These are phyloP conservation scores for Quercus alba DNA, from an alignment of 306 rosid genomes.

Conservation along the genomic window DNA sequence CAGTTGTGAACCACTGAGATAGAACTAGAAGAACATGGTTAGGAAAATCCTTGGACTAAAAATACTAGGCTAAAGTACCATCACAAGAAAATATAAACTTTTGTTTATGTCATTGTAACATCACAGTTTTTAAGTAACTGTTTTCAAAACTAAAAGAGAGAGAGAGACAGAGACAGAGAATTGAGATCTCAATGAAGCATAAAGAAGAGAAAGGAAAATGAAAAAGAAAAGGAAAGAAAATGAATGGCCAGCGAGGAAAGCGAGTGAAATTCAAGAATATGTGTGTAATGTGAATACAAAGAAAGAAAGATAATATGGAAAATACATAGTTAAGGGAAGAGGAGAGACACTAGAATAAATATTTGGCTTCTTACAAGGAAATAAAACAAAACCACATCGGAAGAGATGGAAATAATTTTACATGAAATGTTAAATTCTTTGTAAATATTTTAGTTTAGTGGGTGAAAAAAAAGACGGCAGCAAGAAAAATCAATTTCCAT, in stretches of 20 bases:
- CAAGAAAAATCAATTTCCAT: not conserved
- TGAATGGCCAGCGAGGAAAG: slow-evolving; percentile 31
- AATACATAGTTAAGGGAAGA: slow-evolving; percentile 21
- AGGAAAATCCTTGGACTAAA: not conserved
- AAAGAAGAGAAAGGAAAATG: slow-evolving; percentile 4
- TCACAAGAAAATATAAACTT: not conserved
- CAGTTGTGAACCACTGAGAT: not conserved
- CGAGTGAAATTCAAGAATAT: slow-evolving; percentile 31
- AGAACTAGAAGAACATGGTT: not conserved
- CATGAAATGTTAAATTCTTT: not conserved
- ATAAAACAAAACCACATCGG: slow-evolving; percentile 5
- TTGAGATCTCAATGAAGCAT: slow-evolving; percentile 11
- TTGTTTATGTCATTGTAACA: not conserved
- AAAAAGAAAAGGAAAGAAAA: slow-evolving; percentile 14
- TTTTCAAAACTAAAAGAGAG: not conserved
- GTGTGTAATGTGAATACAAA: not conserved
- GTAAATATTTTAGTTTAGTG: not conserved
- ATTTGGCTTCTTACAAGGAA: not conserved
- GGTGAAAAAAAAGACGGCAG: not conserved
- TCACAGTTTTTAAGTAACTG: slow-evolving; percentile 1
- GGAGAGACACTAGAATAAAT: slow-evolving; percentile 13
- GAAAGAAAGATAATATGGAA: not conserved
- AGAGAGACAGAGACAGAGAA: slow-evolving; percentile 9
- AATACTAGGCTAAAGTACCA: not conserved
- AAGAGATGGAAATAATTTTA: slow-evolving; percentile 3